Evolutionary conservation across 2,329 filamentous ascomycete genomes (phyloP).

Genomic region (Cordyceps militaris): DNA sequence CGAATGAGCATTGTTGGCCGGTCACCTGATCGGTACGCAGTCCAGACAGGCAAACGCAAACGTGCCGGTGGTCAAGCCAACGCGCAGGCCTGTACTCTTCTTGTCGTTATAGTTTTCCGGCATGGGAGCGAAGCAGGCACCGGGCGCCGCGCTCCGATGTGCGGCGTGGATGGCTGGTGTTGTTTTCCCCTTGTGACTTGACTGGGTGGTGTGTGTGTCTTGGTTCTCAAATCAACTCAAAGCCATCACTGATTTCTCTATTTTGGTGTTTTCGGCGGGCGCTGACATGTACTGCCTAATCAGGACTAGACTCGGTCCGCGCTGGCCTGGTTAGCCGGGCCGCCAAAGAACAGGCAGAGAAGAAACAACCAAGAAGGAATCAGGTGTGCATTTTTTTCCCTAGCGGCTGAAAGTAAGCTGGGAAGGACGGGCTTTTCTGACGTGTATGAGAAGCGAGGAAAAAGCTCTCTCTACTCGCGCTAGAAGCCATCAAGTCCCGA

Average conservation of each 20-base stretch:
- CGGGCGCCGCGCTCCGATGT: not conserved
- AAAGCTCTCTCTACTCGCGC: not conserved
- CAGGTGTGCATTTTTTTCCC: not conserved
- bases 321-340: not conserved
- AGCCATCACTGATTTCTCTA: not conserved
- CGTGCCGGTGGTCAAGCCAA: not conserved
- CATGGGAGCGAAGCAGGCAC: not conserved
- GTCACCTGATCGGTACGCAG: conserved; percentile 11
- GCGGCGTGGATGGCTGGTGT: not conserved
- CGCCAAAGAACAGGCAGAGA: not conserved
- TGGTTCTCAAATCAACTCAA: not conserved
- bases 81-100: not conserved
- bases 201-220: not conserved
- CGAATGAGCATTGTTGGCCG: not conserved
- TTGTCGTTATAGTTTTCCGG: not conserved
- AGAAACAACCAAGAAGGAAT: not conserved
- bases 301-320: not conserved
- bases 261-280: not conserved
- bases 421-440: no score
- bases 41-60: not conserved
- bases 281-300: conserved; percentile 3
- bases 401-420: not conserved
- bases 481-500: no score
- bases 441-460: not conserved
- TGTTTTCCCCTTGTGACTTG: not conserved